Evolutionary conservation across 345 rosid genomes (phyloP).

Genomic region (Anastatica hierochuntica): DNA sequence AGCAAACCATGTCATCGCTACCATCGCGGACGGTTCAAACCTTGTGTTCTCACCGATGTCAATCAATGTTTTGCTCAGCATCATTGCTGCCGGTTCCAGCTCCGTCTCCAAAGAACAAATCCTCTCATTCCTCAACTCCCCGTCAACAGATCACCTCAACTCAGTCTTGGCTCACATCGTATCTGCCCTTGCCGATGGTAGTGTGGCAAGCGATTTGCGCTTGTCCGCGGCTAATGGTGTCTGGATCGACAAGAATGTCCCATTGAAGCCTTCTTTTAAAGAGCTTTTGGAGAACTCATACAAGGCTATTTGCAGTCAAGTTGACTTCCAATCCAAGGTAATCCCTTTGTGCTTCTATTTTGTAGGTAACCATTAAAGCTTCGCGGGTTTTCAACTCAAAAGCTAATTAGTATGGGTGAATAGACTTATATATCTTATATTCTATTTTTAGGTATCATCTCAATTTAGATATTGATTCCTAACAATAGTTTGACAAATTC

Average conservation of each 20-base stretch:
- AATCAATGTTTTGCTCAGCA: slow-evolving; percentile 44
- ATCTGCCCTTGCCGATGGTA: slow-evolving; percentile 39
- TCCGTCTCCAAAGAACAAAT: slow-evolving; percentile 46
- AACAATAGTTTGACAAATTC: no score
- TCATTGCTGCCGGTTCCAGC: slow-evolving; percentile 46
- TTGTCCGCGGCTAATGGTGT: slow-evolving; percentile 44
- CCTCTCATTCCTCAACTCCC: slow-evolving; percentile 52
- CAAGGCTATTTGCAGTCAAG: slow-evolving; percentile 48
- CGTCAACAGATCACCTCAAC: slow-evolving; percentile 40
- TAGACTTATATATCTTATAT: no score
- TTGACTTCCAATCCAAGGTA: slow-evolving; percentile 61
- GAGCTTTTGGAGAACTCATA: slow-evolving; percentile 36
- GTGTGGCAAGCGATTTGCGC: slow-evolving; percentile 38
- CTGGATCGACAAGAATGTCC: slow-evolving; percentile 45
- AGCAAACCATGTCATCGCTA: slow-evolving; percentile 29
- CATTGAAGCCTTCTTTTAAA: slow-evolving; percentile 48
- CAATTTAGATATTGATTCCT: no score
- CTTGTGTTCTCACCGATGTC: slow-evolving; percentile 57
- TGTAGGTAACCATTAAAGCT: no score
- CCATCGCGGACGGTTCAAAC: slow-evolving; percentile 39
- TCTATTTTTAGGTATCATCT: no score
- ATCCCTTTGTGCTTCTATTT: no score
- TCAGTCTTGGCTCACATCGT: slow-evolving; percentile 39
- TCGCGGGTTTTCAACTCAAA: no score
- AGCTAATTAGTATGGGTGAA: no score